phyloP scores from a whole-genome alignment of 805 yeast species.

The Myxozyma nipponensis region DNA sequence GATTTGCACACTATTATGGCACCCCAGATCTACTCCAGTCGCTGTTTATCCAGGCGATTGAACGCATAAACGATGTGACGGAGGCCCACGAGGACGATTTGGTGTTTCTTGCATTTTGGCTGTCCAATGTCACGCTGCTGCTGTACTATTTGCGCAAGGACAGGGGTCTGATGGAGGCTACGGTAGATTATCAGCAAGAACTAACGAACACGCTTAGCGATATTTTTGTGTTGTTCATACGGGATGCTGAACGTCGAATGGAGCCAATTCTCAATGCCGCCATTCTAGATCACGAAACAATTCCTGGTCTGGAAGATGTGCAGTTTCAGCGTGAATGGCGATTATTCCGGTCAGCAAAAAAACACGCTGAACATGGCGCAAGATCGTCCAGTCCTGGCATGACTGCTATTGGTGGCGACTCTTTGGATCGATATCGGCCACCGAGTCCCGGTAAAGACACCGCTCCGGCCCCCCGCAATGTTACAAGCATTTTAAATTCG shows the following conservation, averaged over 20 bases:
- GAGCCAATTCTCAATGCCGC: constrained; percentile 37
- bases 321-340: constrained; percentile 73
- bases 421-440: constrained; percentile 48
- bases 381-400: constrained; percentile 1
- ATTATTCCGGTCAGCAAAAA: constrained; percentile 48
- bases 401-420: background rate
- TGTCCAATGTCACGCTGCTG: constrained; percentile 70
- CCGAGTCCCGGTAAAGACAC: constrained; percentile 76
- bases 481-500: constrained; percentile 69
- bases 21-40: constrained; percentile 34
- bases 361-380: constrained; percentile 1
- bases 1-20: constrained; percentile 41
- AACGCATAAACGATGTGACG: constrained; percentile 36
- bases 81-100: constrained; percentile 39
- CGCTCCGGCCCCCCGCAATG: constrained; percentile 70
- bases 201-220: constrained; percentile 36
- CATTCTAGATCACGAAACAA: constrained; percentile 64
- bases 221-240: constrained; percentile 35
- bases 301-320: constrained; percentile 75
- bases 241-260: constrained; percentile 39
- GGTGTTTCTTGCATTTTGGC: constrained; percentile 71
- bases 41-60: constrained; percentile 33
- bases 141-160: constrained; percentile 74
- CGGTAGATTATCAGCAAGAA: constrained; percentile 32
- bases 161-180: constrained; percentile 40